Conservation (phyloP, 164 flowering plant species). For the Aristolochia californica region DNA sequence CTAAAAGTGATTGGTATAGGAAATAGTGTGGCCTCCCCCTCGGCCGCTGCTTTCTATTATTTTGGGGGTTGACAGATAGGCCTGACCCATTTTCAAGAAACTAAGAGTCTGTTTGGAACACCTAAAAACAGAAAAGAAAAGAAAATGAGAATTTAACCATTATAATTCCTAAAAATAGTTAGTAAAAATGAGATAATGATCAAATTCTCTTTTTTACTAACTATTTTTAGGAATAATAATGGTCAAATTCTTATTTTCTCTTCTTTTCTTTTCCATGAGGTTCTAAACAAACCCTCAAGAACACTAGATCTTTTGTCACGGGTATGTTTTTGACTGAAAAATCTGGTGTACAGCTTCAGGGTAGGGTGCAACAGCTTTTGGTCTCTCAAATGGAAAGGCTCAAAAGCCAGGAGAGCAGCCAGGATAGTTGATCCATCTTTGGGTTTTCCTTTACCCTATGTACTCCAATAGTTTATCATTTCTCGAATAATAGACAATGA, state of each 20-base stretch:
- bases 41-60: background rate
- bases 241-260: background rate
- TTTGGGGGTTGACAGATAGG: too few relatives aligned
- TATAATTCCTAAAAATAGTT: too few relatives aligned
- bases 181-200: too few relatives aligned
- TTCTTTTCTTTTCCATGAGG: background rate
- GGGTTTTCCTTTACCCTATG: background rate
- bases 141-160: too few relatives aligned
- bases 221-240: too few relatives aligned
- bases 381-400: slow-evolving; percentile 45
- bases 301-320: too few relatives aligned
- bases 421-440: slow-evolving; percentile 3
- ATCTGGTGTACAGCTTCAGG: slow-evolving; percentile 41
- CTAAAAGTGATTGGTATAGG: too few relatives aligned
- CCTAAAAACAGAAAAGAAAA: too few relatives aligned
- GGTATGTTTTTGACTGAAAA: background rate
- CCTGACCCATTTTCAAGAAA: too few relatives aligned
- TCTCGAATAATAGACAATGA: too few relatives aligned
- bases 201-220: too few relatives aligned
- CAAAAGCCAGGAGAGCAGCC: slow-evolving; percentile 12
- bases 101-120: too few relatives aligned
- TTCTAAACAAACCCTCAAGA: background rate
- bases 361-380: slow-evolving; percentile 53
- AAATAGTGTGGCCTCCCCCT: background rate
- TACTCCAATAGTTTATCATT: background rate